These are phyloP conservation scores for Aspergillus novoparasiticus DNA, from an alignment of 2,329 filamentous ascomycete genomes.

Conservation along the genomic window DNA sequence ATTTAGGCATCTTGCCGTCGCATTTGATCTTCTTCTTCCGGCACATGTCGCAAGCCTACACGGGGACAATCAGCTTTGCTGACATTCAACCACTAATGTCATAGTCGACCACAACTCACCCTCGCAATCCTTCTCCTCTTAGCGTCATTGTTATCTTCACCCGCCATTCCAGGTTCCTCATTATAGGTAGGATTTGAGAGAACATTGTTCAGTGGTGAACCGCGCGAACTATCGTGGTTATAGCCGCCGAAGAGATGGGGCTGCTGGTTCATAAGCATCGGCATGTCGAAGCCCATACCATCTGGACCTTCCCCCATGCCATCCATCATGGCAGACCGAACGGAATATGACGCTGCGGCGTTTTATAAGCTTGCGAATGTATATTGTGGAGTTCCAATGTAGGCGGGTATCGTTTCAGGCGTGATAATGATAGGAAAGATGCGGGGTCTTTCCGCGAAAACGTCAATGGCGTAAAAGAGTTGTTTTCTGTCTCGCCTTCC, in stretches of 20 bases:
- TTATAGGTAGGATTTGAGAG: conserved; percentile 42
- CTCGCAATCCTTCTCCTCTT: conserved; percentile 88
- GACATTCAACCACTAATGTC: not conserved
- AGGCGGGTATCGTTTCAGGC: conserved; percentile 20
- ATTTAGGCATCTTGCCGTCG: conserved; percentile 92
- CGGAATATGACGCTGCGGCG: not conserved
- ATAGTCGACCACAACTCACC: conserved; percentile 55
- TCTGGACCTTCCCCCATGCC: conserved; percentile 41
- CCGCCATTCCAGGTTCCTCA: conserved; percentile 48
- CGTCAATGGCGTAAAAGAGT: conserved; percentile 13
- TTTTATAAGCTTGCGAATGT: conserved; percentile 12
- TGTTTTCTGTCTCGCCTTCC: conserved; percentile 5
- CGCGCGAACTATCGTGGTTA: conserved; percentile 62
- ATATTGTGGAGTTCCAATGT: conserved; percentile 19
- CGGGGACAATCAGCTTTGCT: conserved; percentile 11
- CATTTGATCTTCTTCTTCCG: conserved; percentile 94
- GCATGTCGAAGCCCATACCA: conserved; percentile 46
- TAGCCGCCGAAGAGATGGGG: conserved; percentile 71
- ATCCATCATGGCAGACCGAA: conserved; percentile 32
- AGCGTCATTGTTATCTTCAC: conserved; percentile 69
- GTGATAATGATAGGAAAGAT: conserved; percentile 14
- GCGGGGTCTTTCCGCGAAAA: conserved; percentile 24
- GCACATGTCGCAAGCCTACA: conserved; percentile 91
- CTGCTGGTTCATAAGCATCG: conserved; percentile 62
- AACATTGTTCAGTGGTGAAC: conserved; percentile 59